Conservation (phyloP, 345 rosid genomes). For the Anacardium occidentale region DNA sequence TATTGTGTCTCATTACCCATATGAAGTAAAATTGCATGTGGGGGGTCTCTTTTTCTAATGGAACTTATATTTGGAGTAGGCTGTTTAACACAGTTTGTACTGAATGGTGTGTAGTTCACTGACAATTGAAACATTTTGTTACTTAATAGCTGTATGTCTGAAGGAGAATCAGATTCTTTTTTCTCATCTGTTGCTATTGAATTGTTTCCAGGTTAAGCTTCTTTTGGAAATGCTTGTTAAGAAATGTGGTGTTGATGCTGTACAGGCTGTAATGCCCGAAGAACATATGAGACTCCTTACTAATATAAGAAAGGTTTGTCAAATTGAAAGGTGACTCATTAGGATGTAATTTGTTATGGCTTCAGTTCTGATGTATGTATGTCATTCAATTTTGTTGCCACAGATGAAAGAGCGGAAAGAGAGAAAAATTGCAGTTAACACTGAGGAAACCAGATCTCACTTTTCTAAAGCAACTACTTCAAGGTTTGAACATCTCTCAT, state of each 20-base stretch:
- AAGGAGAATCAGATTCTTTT: background rate
- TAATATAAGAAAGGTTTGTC: conserved; percentile 86
- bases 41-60: background rate
- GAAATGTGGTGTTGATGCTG: conserved; percentile 93
- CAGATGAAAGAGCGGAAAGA: conserved; percentile 84
- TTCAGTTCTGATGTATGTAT: conserved; percentile 6
- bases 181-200: background rate
- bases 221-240: conserved; percentile 90
- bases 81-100: background rate
- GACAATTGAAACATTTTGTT: background rate
- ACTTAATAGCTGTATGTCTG: conserved; percentile 1
- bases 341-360: conserved; percentile 8
- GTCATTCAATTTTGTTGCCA: conserved; percentile 23
- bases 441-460: conserved; percentile 67
- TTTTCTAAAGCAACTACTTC: conserved; percentile 76
- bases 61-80: background rate
- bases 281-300: conserved; percentile 92
- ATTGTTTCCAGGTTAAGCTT: conserved; percentile 64
- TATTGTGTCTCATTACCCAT: background rate
- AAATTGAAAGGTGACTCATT: background rate
- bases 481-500: conserved; percentile 43
- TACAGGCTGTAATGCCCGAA: conserved; percentile 94
- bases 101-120: background rate
- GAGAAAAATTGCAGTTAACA: conserved; percentile 48
- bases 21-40: background rate